phyloP scores from a whole-genome alignment of 2,329 filamentous ascomycete species.

The Fusarium longipes region DNA sequence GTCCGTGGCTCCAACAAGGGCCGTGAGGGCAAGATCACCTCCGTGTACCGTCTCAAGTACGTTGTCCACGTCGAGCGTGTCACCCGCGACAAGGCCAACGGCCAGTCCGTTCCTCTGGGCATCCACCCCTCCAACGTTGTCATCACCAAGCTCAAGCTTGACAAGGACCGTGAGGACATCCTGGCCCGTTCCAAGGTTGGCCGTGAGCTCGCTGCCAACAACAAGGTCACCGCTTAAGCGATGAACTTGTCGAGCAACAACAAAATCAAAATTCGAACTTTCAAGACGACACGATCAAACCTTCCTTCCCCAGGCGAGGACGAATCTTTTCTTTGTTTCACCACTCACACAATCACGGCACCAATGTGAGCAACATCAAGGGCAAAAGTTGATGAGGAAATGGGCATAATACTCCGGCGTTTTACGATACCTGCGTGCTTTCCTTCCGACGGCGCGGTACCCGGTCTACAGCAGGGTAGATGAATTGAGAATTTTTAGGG shows the following conservation, averaged over 20 bases:
- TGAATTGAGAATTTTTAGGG: slow-evolving; percentile 57
- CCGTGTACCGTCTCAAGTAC: slow-evolving; percentile 98
- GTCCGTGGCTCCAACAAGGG: slow-evolving; percentile 96
- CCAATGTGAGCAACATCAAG: slow-evolving; percentile 33
- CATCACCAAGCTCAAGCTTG: slow-evolving; percentile 98
- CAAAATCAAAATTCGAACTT: slow-evolving; percentile 23
- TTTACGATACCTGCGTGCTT: slow-evolving; percentile 48
- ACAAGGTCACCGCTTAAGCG: slow-evolving; percentile 70
- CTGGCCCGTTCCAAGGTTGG: slow-evolving; percentile 86
- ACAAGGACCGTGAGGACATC: slow-evolving; percentile 93
- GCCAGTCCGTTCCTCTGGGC: slow-evolving; percentile 93
- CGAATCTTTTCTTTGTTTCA: slow-evolving; percentile 38
- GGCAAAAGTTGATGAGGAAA: slow-evolving; percentile 49
- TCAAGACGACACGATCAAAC: slow-evolving; percentile 38
- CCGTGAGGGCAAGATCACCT: slow-evolving; percentile 97
- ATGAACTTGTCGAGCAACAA: slow-evolving; percentile 38
- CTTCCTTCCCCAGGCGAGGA: slow-evolving; percentile 38
- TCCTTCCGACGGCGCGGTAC: slow-evolving; percentile 46
- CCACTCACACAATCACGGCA: slow-evolving; percentile 26
- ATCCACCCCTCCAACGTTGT: slow-evolving; percentile 97
- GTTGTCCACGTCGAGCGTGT: slow-evolving; percentile 97
- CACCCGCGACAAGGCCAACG: slow-evolving; percentile 95
- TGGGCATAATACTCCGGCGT: slow-evolving; percentile 56
- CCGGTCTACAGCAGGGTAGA: slow-evolving; percentile 54
- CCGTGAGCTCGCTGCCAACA: slow-evolving; percentile 80